These are phyloP conservation scores for Vitis hybrid DNA, from an alignment of 177 flowering plant genomes.

Conservation along the genomic window DNA sequence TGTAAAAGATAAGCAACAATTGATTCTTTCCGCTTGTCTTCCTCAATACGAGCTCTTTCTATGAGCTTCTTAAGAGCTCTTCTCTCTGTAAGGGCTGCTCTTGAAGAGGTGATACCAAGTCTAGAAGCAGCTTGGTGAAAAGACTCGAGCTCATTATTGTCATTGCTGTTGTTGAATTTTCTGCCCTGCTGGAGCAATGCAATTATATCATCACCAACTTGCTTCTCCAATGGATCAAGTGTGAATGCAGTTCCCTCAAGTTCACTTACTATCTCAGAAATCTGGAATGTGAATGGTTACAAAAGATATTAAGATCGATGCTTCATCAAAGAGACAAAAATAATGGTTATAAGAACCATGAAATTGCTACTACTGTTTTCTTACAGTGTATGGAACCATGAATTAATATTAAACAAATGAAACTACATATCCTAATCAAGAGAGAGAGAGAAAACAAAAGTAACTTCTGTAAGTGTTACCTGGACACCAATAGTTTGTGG, in stretches of 20 bases:
- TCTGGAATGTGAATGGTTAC: constrained; percentile 38
- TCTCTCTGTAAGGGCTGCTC: constrained; percentile 91
- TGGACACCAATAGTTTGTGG: constrained; percentile 82
- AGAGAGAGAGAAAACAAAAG: not conserved
- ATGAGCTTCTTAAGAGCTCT: constrained; percentile 82
- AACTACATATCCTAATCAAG: not conserved
- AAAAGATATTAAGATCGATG: not conserved
- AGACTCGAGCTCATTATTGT: constrained; percentile 71
- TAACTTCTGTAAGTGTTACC: constrained; percentile 39
- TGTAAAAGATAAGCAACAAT: constrained; percentile 88
- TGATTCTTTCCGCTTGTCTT: constrained; percentile 91
- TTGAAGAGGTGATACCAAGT: constrained; percentile 86
- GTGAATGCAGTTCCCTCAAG: constrained; percentile 59
- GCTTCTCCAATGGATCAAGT: constrained; percentile 79
- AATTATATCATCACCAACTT: constrained; percentile 86
- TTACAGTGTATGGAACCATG: not conserved
- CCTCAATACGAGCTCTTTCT: constrained; percentile 78
- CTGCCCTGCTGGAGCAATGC: constrained; percentile 82
- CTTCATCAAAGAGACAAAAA: not conserved
- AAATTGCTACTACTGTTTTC: too few relatives aligned
- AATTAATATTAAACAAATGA: not conserved
- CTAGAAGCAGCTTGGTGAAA: constrained; percentile 84
- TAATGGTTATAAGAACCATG: not conserved
- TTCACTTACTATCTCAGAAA: constrained; percentile 68
- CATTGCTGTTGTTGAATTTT: constrained; percentile 52